These are phyloP conservation scores for Pythium aristosporum DNA, from an alignment of 352 stramenopile genomes.

Conservation along the genomic window DNA sequence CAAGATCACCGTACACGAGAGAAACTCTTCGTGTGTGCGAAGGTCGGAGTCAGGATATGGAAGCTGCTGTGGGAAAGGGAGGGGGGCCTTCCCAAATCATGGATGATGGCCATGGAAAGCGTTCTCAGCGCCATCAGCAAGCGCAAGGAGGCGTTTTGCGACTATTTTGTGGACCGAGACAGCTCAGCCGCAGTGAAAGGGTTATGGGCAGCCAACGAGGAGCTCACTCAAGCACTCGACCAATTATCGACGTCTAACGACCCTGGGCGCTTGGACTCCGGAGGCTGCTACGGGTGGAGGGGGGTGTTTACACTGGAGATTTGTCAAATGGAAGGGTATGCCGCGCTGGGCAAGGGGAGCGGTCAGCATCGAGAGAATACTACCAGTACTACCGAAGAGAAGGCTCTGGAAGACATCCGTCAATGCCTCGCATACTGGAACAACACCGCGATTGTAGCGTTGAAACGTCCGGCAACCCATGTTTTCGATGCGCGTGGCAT, in stretches of 20 bases:
- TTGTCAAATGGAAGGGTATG: constrained; percentile 20
- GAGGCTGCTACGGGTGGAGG: constrained; percentile 57
- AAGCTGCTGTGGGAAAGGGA: constrained; percentile 10
- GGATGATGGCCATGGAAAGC: not conserved
- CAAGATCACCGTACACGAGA: not conserved
- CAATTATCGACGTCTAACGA: constrained; percentile 17
- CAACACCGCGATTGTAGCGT: not conserved
- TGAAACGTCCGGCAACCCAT: constrained; percentile 5
- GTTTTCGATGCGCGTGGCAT: constrained; percentile 38
- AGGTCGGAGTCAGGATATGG: constrained; percentile 7
- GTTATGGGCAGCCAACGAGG: constrained; percentile 10
- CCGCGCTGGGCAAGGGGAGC: not conserved
- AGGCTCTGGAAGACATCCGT: constrained; percentile 46
- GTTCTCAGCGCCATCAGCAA: constrained; percentile 13
- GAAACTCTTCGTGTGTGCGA: not conserved
- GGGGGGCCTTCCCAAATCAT: not conserved
- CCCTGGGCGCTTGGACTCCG: constrained; percentile 30
- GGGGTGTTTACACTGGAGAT: constrained; percentile 63
- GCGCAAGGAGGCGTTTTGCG: constrained; percentile 15
- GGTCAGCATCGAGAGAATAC: not conserved
- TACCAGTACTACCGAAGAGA: constrained; percentile 29
- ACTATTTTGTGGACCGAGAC: constrained; percentile 15
- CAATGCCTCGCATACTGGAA: constrained; percentile 42
- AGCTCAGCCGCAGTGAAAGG: not conserved
- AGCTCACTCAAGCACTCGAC: constrained; percentile 27